Evolutionary conservation across 768 basidiomycete species (phyloP), one percentile per base, ranked within the genome.

Genomic region (Mycena galopus): DNA sequence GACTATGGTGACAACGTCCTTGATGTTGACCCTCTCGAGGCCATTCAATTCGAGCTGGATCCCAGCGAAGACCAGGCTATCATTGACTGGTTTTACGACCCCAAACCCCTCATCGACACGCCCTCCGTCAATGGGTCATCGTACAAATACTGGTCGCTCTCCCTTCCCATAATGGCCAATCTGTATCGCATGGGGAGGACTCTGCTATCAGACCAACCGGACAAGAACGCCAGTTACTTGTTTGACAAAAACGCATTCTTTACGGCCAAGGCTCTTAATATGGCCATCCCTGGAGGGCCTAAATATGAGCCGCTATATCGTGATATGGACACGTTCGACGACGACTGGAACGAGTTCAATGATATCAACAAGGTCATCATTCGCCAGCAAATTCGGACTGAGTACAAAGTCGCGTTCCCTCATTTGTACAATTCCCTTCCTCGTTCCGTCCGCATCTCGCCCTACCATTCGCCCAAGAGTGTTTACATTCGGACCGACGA

Each of bases 301-400:
- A 98, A 98, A 81, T 99, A 99, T 74, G 98, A 99, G 86, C 98
- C 97, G 19, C 86, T 99, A 30, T 96, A 96, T 82, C 90, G 97
- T 59, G 98, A 99, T 78, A 96, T 97, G 93, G 98, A 99, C 78
- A 88, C 93, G 16, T 98, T 96, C 76, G 98, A 99, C 79, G 98
- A 99, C 80, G 98, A 99, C 79, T 98, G 96, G 96, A 98, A 98
- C 81, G 96, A 98, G 81, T 99, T 99, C 79, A 99, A 99, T 80
- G 98, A 99, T 79, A 98, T 99, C 83, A 97, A 98, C 85, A 99
- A 99, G 83, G 94, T 99, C 78, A 97, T 99, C 82, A 99, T 99
- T 76, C 96, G 98, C 25, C 96, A 99, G 79, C 96, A 98, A 81
- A 97, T 99, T 74, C 91, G 98, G 56, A 98, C 97, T 2, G 98